phyloP scores from a whole-genome alignment of 2,329 filamentous ascomycete species.

The Calonectria hongkongensis region DNA sequence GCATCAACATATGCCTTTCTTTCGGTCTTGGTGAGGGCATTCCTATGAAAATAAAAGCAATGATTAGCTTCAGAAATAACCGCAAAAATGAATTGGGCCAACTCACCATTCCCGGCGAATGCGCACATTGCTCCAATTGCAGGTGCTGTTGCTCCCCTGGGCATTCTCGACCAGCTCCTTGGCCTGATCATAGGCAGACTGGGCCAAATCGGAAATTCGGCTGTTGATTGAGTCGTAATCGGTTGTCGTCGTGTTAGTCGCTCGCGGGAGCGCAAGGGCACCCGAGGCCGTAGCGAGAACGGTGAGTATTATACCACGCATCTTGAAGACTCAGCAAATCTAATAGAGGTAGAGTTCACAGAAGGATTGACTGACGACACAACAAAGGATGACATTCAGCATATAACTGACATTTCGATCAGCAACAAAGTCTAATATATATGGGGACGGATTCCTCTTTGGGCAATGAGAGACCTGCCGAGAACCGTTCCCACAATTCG shows the following conservation, averaged over 20 bases:
- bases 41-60: conserved; percentile 41
- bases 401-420: neutral
- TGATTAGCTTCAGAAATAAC: neutral
- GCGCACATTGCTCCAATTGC: neutral
- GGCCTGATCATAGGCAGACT: neutral
- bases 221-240: neutral
- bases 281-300: neutral
- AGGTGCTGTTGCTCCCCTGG: neutral
- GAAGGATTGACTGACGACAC: neutral
- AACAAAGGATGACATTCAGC: neutral
- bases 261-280: neutral
- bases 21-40: conserved; percentile 49
- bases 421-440: conserved; percentile 1
- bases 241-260: neutral
- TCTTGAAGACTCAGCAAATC: neutral
- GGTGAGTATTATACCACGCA: neutral
- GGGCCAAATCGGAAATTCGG: neutral
- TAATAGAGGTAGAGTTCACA: neutral
- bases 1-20: conserved; percentile 65
- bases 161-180: neutral
- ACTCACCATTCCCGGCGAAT: neutral
- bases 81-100: neutral
- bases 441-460: neutral
- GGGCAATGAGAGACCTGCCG: neutral
- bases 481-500: neutral